Percentiles rank a stretch among this genome's conserved stretches.
phyloP scores from a whole-genome alignment of 768 basidiomycete species.

The Xerocomellus intermedius region DNA sequence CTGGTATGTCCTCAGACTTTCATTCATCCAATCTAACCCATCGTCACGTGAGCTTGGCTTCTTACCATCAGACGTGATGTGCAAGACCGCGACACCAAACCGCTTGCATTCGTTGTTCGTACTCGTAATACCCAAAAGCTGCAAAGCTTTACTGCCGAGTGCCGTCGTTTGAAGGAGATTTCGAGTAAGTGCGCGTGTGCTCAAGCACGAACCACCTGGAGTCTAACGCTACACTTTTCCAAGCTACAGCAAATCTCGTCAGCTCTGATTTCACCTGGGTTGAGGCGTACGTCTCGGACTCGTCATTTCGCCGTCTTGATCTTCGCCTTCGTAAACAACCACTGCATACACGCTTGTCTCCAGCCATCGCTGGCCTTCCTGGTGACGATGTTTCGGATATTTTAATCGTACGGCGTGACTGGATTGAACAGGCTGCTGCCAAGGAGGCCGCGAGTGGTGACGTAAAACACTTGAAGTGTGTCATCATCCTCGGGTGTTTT shows the following conservation, averaged over 20 bases:
- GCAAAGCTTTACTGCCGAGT: constrained; percentile 49
- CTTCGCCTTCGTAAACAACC: constrained; percentile 50
- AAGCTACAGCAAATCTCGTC: constrained; percentile 10
- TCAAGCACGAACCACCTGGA: not conserved
- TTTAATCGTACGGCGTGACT: constrained; percentile 58
- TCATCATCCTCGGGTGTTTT: not conserved
- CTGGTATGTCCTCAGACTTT: constrained; percentile 32
- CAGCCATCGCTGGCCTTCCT: constrained; percentile 57
- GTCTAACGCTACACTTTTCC: not conserved
- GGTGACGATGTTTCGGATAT: constrained; percentile 63
- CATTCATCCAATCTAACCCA: not conserved
- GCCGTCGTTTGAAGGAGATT: constrained; percentile 52
- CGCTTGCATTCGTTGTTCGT: constrained; percentile 44
- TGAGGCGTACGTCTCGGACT: constrained; percentile 9
- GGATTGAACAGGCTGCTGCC: constrained; percentile 51
- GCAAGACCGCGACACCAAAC: constrained; percentile 35
- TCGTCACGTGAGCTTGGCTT: constrained; percentile 42
- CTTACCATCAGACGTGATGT: constrained; percentile 47
- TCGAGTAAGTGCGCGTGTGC: constrained; percentile 47
- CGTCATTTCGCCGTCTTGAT: constrained; percentile 35
- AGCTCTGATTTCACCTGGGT: constrained; percentile 21
- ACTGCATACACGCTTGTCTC: constrained; percentile 54
- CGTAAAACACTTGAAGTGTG: constrained; percentile 26
- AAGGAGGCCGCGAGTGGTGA: constrained; percentile 25
- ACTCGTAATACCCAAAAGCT: constrained; percentile 46